Evolutionary conservation across 352 stramenopile genomes (phyloP).

Genomic region (Lagenidium sp.): DNA sequence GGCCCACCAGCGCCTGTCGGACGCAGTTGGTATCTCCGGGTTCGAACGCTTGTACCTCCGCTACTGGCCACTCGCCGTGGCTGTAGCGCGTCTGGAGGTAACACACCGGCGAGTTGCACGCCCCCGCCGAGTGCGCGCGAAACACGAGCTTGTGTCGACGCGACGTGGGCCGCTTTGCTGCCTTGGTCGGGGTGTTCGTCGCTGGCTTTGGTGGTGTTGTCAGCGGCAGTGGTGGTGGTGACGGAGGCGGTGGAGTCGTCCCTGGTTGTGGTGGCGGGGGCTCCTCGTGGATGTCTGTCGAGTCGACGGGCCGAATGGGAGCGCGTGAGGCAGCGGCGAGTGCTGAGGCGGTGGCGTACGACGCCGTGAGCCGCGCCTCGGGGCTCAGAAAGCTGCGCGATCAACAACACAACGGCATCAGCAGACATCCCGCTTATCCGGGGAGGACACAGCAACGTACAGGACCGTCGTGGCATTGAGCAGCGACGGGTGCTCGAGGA

Average conservation of each 20-base stretch:
- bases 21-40: constrained; percentile 35
- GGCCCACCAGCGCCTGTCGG: constrained; percentile 45
- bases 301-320: too few species aligned
- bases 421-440: not conserved
- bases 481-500: constrained; percentile 72
- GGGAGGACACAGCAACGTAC: constrained; percentile 18
- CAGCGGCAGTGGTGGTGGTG: not conserved
- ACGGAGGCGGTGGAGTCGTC: not conserved
- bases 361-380: too few species aligned
- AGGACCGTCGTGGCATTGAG: constrained; percentile 76
- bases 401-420: not conserved
- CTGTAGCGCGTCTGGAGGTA: constrained; percentile 73
- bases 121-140: constrained; percentile 33
- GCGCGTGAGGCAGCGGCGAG: too few species aligned
- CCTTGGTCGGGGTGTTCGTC: constrained; percentile 13
- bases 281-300: constrained; percentile 1
- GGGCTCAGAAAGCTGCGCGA: constrained; percentile 35
- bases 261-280: not conserved
- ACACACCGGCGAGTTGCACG: constrained; percentile 57
- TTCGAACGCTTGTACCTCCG: constrained; percentile 58
- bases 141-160: constrained; percentile 22
- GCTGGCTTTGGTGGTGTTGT: constrained; percentile 7
- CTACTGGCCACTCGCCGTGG: constrained; percentile 67
- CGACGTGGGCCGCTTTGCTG: constrained; percentile 5
- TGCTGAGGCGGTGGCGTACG: too few species aligned